Base-by-base conservation (phyloP, 2,329 filamentous ascomycete species). In the Xylaria polymorpha region DNA sequence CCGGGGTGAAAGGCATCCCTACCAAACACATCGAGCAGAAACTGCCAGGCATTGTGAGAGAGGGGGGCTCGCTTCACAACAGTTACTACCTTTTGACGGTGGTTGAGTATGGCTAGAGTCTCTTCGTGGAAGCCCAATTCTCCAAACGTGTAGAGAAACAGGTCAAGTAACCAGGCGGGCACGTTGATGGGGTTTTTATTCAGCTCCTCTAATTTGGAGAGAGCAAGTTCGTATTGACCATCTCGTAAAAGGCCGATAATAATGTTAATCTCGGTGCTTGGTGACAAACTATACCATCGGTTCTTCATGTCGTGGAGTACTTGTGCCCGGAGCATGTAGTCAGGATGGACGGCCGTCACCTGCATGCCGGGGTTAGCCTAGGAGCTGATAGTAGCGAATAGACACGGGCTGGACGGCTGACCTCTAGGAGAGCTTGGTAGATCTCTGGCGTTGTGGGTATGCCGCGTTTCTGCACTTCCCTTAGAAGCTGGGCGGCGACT, bases 311-410 rank as follows among this genome's bases (percentile, higher is more conserved):
- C 90, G 64, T 88, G 82, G 46, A 98, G 82, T 3, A 97, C 85
- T 43, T 90, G 85, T 62, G 88, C 86, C 43, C 94, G 90, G 29
- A 96, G 82, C 6, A 94, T 73, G 74, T 97, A 95, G 79, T 98
- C 92, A 0, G 95, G 93, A 78, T 98, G 96, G 9, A 96, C 88
- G 0, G 92, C 88, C 29, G 98, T 84, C 5, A 88, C 91, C 84
- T 92, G 71, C 22, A 37, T 32, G 43, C 18, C 37, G 6, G 66
- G 65, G 68, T 71, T 64, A 72, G 44, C 55, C 43, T 44, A 29
- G n/a, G n/a, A 41, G 35, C 44, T 1, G n/a, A 29, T 4, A 48
- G 55, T 46, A 43, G n/a, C 48, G 29, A 14, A 65, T 29, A 68
- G 22, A 51, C n/a, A 20, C 35, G 57, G 55, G 68, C 29, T 35